Percentiles rank a stretch among this genome's conserved stretches.
Evolutionary conservation across 192 early-diverging fungal species (phyloP).

Genomic region (Phycomyces nitens): DNA sequence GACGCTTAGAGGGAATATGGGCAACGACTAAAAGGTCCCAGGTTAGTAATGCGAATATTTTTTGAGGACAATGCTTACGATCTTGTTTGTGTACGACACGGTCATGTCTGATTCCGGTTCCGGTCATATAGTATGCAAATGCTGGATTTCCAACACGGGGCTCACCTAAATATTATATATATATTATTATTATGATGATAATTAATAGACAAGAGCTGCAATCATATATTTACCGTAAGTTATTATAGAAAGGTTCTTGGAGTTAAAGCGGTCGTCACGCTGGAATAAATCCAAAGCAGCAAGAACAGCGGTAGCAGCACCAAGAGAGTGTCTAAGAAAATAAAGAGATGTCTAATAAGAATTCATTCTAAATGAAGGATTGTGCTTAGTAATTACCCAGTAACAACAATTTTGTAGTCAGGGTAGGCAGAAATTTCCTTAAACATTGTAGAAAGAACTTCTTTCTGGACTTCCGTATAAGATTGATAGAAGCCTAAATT

Average conservation of each 20-base stretch:
- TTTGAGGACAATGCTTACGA: not conserved
- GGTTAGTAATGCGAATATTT: too few species aligned
- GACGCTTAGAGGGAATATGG: not conserved
- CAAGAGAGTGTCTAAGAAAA: constrained; percentile 20
- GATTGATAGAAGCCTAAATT: too few species aligned
- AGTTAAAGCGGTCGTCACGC: constrained; percentile 1
- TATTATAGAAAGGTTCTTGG: constrained; percentile 12
- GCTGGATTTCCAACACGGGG: constrained; percentile 9
- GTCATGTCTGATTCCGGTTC: not conserved
- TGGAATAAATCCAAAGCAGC: constrained; percentile 22
- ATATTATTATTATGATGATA: not conserved
- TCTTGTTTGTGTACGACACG: constrained; percentile 6
- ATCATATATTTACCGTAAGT: constrained; percentile 17
- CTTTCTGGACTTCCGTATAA: too few species aligned
- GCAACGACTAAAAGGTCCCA: not conserved
- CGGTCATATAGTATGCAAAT: constrained; percentile 11
- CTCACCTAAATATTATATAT: not conserved
- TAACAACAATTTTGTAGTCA: constrained; percentile 19
- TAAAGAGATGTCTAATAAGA: not conserved
- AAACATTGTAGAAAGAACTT: not conserved
- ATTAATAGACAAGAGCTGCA: too few species aligned
- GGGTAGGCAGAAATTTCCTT: constrained; percentile 5
- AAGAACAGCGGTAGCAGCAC: constrained; percentile 18
- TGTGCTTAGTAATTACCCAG: constrained; percentile 9
- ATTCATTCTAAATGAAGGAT: not conserved